Percentiles rank a stretch among this genome's conserved stretches.
Evolutionary conservation across 2,329 filamentous ascomycete genomes (phyloP).

Genomic region (Grosmannia clavigera): DNA sequence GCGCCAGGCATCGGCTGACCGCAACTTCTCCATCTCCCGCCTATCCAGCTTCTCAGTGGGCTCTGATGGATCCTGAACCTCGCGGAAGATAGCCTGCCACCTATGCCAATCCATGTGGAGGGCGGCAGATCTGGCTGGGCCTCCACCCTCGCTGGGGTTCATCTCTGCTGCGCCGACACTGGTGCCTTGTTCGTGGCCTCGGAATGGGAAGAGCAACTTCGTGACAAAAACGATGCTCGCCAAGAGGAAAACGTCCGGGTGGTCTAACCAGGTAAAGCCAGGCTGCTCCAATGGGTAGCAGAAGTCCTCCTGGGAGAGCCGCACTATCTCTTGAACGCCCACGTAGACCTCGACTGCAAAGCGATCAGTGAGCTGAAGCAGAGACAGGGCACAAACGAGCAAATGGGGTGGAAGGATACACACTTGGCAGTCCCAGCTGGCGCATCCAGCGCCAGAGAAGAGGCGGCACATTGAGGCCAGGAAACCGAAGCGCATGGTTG

Average conservation of each 20-base stretch:
- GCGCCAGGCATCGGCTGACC: conserved; percentile 18
- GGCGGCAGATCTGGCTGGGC: conserved; percentile 31
- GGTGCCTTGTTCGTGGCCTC: conserved; percentile 28
- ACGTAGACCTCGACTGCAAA: conserved; percentile 49
- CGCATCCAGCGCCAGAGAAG: conserved; percentile 58
- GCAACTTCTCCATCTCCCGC: conserved; percentile 16
- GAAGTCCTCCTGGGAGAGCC: conserved; percentile 39
- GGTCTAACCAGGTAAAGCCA: conserved; percentile 37
- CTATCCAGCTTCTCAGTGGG: conserved; percentile 9
- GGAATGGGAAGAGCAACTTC: conserved; percentile 70
- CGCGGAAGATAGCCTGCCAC: conserved; percentile 47
- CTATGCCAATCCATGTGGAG: conserved; percentile 58
- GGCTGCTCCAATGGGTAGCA: conserved; percentile 38
- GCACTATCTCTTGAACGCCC: conserved; percentile 43
- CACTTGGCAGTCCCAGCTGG: conserved; percentile 59
- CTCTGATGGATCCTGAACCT: conserved; percentile 12
- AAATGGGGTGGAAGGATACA: conserved; percentile 24
- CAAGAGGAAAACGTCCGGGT: conserved; percentile 66
- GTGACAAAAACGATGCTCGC: conserved; percentile 60
- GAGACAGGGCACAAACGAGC: background rate
- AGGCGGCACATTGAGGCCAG: conserved; percentile 57
- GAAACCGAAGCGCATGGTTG: conserved; percentile 60
- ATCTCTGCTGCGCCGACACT: conserved; percentile 23
- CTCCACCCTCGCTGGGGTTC: background rate
- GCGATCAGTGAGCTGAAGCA: background rate